Evolutionary conservation across 805 yeast species (phyloP).

Genomic region (Candida qinlingensis): DNA sequence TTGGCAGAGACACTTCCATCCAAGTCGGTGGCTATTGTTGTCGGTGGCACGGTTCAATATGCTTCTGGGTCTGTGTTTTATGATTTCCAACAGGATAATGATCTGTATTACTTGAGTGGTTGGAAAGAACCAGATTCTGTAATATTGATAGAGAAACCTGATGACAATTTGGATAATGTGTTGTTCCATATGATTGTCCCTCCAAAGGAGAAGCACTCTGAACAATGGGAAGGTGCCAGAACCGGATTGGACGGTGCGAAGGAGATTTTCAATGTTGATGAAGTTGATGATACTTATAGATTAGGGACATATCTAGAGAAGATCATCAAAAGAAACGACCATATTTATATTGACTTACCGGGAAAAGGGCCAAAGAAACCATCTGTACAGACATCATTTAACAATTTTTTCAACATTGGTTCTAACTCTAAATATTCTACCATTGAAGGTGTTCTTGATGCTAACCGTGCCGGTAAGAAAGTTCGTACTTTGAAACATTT

Average conservation of each 20-base stretch:
- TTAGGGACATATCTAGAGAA: conserved; percentile 39
- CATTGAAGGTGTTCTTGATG: conserved; percentile 24
- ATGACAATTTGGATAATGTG: conserved; percentile 45
- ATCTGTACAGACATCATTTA: conserved; percentile 21
- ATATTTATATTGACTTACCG: conserved; percentile 52
- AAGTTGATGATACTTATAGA: conserved; percentile 46
- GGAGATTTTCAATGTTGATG: conserved; percentile 86
- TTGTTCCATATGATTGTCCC: conserved; percentile 80
- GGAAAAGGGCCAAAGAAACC: conserved; percentile 16
- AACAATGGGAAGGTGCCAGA: conserved; percentile 93
- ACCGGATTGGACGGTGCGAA: conserved; percentile 80
- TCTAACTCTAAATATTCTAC: conserved; percentile 24
- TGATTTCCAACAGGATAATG: conserved; percentile 88
- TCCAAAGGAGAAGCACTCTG: conserved; percentile 68
- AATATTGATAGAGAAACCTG: conserved; percentile 58
- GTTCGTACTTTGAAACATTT: conserved; percentile 39
- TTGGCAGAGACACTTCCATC: conserved; percentile 55
- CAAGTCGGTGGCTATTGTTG: conserved; percentile 64
- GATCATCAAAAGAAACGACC: conserved; percentile 42
- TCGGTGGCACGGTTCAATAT: conserved; percentile 67
- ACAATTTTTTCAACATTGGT: conserved; percentile 26
- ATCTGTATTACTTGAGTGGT: conserved; percentile 82
- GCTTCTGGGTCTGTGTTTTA: conserved; percentile 91
- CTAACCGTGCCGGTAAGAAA: conserved; percentile 27
- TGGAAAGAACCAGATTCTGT: conserved; percentile 88